A percentile compares a stretch with the other conserved stretches of the same genome.
Evolutionary conservation across 2,329 filamentous ascomycete species (phyloP).

Genomic region (Aspergillus fijiensis): DNA sequence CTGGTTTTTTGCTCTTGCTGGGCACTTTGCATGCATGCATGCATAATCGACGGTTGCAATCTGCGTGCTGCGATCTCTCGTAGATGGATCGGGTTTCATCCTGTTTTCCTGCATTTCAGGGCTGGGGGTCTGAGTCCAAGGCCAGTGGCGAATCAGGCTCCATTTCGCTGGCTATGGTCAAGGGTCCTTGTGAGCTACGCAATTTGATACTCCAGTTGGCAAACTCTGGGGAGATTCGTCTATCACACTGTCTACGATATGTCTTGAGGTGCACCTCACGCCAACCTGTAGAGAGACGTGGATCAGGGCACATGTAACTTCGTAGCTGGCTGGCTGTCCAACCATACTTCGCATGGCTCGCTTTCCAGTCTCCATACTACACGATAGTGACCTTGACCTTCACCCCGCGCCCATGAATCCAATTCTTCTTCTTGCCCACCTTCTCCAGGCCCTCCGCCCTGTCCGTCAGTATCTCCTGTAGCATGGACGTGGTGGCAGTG

Average conservation of each 20-base stretch:
- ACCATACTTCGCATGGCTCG: too few species aligned
- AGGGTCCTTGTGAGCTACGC: too few species aligned
- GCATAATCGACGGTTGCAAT: not conserved
- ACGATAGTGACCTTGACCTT: conserved; percentile 35
- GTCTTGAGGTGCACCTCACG: too few species aligned
- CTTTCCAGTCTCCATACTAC: not conserved
- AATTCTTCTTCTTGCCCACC: conserved; percentile 61
- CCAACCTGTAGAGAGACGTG: too few species aligned
- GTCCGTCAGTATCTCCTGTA: conserved; percentile 39
- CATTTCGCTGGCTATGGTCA: too few species aligned
- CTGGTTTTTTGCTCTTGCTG: not conserved
- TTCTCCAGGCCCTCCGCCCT: conserved; percentile 49
- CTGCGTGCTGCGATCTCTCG: not conserved
- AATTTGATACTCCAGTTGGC: not conserved
- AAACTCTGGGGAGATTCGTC: too few species aligned
- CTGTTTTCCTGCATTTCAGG: not conserved
- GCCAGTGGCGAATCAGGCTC: not conserved
- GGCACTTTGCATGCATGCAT: too few species aligned
- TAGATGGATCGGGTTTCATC: not conserved
- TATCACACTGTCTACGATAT: too few species aligned
- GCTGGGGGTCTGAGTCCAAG: not conserved
- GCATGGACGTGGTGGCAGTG: conserved; percentile 34
- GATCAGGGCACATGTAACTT: too few species aligned
- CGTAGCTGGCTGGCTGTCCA: too few species aligned
- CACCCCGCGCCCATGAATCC: conserved; percentile 47